Evolutionary conservation across 306 rosid genomes (phyloP).

Genomic region (Sindora glabra): DNA sequence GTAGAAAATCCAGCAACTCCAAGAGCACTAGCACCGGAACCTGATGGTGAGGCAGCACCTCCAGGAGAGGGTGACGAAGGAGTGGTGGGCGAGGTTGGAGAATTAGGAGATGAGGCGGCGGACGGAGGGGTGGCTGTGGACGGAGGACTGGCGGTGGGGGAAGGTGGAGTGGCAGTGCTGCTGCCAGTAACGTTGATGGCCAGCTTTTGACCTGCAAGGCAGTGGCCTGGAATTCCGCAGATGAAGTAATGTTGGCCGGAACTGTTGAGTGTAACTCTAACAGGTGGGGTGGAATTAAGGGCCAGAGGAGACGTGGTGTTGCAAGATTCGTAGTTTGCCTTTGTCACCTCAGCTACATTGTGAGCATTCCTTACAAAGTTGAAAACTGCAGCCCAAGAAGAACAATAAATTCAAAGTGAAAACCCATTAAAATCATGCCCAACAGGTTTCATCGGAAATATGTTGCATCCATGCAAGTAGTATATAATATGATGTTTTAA

Average conservation of each 20-base stretch:
- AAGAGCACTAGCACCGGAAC: no score
- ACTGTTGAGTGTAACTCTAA: background rate
- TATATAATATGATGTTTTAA: no score
- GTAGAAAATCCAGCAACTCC: no score
- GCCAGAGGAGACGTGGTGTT: background rate
- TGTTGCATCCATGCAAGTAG: no score
- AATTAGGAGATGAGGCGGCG: background rate
- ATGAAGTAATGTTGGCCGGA: constrained; percentile 15
- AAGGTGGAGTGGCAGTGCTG: background rate
- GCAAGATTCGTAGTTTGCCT: constrained; percentile 8
- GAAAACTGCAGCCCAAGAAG: background rate
- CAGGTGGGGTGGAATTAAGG: background rate
- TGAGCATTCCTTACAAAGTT: background rate
- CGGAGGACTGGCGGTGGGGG: background rate
- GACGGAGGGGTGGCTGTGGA: background rate
- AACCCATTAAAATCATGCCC: no score
- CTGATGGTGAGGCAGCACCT: no score
- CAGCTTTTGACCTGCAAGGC: background rate
- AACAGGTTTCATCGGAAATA: no score
- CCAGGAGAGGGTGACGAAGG: no score
- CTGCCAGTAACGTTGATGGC: constrained; percentile 4
- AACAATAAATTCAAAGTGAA: no score
- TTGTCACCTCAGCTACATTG: constrained; percentile 1
- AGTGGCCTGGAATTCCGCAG: constrained; percentile 6
- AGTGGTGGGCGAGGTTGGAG: no score